Base-by-base conservation (phyloP, 208 protist species). In the Leishmania tarentolae region DNA sequence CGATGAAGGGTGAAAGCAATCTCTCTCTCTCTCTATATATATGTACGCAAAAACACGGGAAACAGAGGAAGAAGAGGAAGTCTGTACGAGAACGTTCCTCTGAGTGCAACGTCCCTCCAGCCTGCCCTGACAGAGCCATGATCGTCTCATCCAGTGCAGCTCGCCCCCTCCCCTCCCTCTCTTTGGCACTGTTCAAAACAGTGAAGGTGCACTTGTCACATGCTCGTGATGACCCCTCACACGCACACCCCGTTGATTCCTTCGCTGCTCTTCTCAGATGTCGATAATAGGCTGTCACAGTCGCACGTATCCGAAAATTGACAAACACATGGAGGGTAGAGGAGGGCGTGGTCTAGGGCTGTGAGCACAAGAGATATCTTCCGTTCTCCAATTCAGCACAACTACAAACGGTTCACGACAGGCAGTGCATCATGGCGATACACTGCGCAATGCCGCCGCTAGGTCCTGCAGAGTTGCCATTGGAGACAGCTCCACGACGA, bases 401-500 rank as follows among this genome's bases (percentile, higher is more conserved):
- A 2, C 31, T 15, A 68, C 28, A 35, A 68, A 21, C 13, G 4
- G 61, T 31, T 6, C 21, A 9, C 31, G 13, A 15, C 31, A 2
- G 13, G 15, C 61, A 24, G 28, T 17, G n/a, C 37, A 3, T 83
- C 47, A 83, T 13, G 47, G 9, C 0, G 53, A n/a, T 17, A 84
- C 63, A 21, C 37, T 35, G n/a, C 82, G 82, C 46, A 85, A 56
- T 7, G 76, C 82, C 9, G 42, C 68, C 2, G 82, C 76, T 56
- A 85, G 53, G 19, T 85, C 82, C 31, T 73, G 52, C 13, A 85
- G 72, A 4, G 82, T 79, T n/a, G 46, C 15, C 0, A 85, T 53
- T 13, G 76, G 46, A 31, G 82, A 69, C 47, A 85, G 42, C 37
- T 70, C 59, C 53, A 70, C 63, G 46, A 59, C 66, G 4, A 1